phyloP scores from a whole-genome alignment of 441 rosid genomes.

The Croton setiger region DNA sequence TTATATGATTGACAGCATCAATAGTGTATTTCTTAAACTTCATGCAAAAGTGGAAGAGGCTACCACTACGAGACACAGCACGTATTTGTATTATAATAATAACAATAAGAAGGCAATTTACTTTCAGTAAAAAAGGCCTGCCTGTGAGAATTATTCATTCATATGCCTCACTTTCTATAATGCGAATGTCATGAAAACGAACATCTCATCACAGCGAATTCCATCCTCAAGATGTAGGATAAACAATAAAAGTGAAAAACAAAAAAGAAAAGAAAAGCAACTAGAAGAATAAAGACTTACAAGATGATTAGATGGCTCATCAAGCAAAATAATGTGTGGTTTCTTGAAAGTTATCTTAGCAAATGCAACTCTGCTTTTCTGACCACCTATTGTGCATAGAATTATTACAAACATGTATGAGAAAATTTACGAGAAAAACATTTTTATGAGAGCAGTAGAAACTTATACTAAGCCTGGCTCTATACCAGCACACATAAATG shows the following conservation, averaged over 20 bases:
- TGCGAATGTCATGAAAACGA: background rate
- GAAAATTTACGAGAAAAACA: background rate
- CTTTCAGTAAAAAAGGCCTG: background rate
- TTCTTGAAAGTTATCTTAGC: constrained; percentile 98
- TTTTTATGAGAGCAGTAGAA: background rate
- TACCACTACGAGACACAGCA: no score
- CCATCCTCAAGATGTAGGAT: background rate
- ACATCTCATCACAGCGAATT: background rate
- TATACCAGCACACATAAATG: background rate
- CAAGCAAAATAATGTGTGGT: constrained; percentile 93
- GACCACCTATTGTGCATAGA: constrained; percentile 68
- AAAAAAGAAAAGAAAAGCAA: background rate
- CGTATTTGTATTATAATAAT: no score
- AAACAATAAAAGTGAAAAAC: background rate
- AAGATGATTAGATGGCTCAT: constrained; percentile 98
- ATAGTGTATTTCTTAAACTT: no score
- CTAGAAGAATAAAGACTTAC: constrained; percentile 43
- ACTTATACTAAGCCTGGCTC: background rate
- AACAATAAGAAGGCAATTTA: no score
- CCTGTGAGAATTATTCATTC: background rate
- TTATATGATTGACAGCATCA: no score
- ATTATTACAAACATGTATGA: constrained; percentile 14
- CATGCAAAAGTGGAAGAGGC: no score
- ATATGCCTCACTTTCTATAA: no score
- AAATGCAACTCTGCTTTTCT: constrained; percentile 98